These are phyloP conservation scores for Leishmania martiniquensis DNA, from an alignment of 208 protist genomes.

Conservation along the genomic window DNA sequence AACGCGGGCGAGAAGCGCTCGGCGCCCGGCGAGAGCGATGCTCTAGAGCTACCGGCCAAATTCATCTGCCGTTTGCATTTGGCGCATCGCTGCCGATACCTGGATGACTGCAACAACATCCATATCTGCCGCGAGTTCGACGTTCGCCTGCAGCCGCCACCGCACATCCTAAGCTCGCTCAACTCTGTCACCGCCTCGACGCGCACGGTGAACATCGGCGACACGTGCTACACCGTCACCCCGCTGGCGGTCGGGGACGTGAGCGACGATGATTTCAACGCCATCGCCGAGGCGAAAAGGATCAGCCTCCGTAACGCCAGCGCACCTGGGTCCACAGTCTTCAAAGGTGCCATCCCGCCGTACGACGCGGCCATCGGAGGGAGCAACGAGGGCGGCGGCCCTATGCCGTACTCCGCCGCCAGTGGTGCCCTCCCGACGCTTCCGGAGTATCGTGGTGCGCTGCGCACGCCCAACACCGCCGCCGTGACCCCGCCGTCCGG, in stretches of 20 bases:
- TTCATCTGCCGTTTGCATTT: constrained; percentile 89
- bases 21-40: constrained; percentile 30
- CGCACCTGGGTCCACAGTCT: constrained; percentile 17
- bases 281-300: constrained; percentile 63
- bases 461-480: constrained; percentile 22
- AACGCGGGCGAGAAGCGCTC: constrained; percentile 17
- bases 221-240: constrained; percentile 73
- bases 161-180: constrained; percentile 61
- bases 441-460: constrained; percentile 34
- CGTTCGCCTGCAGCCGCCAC: constrained; percentile 71
- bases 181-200: constrained; percentile 50
- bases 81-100: constrained; percentile 87
- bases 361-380: constrained; percentile 16
- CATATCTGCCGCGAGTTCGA: constrained; percentile 91
- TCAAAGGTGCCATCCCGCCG: constrained; percentile 13
- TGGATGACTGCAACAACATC: constrained; percentile 93
- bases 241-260: constrained; percentile 71
- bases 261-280: constrained; percentile 71
- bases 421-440: constrained; percentile 29
- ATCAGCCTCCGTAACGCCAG: constrained; percentile 27
- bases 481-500: constrained; percentile 8
- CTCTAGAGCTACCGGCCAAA: constrained; percentile 80
- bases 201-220: constrained; percentile 71
- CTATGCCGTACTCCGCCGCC: constrained; percentile 29
- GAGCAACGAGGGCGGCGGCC: constrained; percentile 21